Base-by-base conservation (phyloP, 805 yeast genomes). In the Monosporozyma unispora region DNA sequence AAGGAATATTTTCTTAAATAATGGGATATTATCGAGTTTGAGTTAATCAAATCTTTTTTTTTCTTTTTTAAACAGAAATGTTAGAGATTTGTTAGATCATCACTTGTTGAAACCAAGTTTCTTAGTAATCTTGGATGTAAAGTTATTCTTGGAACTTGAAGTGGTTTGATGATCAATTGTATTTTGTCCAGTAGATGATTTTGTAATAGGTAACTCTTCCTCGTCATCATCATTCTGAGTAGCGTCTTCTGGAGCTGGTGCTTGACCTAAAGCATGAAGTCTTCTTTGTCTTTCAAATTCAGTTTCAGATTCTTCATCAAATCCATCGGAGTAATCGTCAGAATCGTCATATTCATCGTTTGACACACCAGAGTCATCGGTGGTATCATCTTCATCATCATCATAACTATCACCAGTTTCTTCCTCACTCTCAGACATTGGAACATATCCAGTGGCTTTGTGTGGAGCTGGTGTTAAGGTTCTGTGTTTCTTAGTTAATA, bases 251-350 rank as follows among this genome's bases (percentile, higher is more conserved):
- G 64, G 61, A 18, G 35, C 27, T 21, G 48, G 14, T 10, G 31
- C 7, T 44, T 66, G 63, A 2, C 83, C 82, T 52, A 79, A 65
- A 0, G 83, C 83, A 4, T 78, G 76, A 49, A 84, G 63, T 51
- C 90, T 73, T 57, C 90, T 75, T 38, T 71, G 70, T 50, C 78
- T 74, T 62, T 84, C 90, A 22, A 80, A 78, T n/a, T 73, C 82
- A 0, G 88, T 82, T 61, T 84, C 90, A 3, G 57, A 55, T 33
- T 66, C 66, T 28, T 51, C 61, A 21, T 53, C 67, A n/a, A 59
- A 69, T n/a, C 56, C 66, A 19, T 56, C 56, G 39, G 57, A 52
- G 25, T 53, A 69, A 12, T 57, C 65, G n/a, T 56, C 56, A 42
- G 57, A 53, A 25, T 52, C 55, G 38, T 54, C 54, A 23, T 54